Evolutionary conservation across 148 eudicot species (phyloP), one percentile per base, ranked within the genome.

Genomic region (Bassia scoparia): DNA sequence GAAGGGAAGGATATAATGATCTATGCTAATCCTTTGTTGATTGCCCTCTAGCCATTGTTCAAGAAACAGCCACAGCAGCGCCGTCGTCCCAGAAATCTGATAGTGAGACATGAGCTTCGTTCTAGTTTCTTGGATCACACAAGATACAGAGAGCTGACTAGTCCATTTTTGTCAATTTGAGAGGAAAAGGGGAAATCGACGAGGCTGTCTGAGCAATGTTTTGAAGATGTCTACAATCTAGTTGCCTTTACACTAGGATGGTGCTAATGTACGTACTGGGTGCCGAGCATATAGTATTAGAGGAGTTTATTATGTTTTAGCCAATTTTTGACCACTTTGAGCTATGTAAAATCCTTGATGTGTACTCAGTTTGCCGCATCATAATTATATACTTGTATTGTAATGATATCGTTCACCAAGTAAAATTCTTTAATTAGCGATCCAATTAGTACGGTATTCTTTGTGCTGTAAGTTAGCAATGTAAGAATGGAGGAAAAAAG

Each of bases 31-130:
- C 43, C 43, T 30, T 66, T 29, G 41, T 53, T 68, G 53, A 71
- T 76, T 76, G 58, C 68, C 60, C 70, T 68, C 54, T 77, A 82
- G 90, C 78, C 77, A 23, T 72, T 14, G 61, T 26, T 77, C 60
- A 79, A 78, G 91, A 87, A 78, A 55, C 82, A 14, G 61, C 86
- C 3, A 20, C 82, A 48, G 77, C 60, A 26, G 43, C 53, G 7
- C 75, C 82, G 69, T 71, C 80, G 29, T 37, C 62, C 34, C 79
- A 70, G 72, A 81, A 77, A 65, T 63, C 83, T 20, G 75, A 76
- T 75, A 78, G 71, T 16, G 71, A 84, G 61, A 33, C 83, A 50
- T 85, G 75, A 87, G 70, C 69, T 56, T 67, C 31, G 2, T 20
- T 3, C 26, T 18, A 64, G 49, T 29, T 55, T 38, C 46, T 54